Percentiles rank a stretch among this genome's conserved stretches.
Evolutionary conservation across 192 early-diverging fungal genomes (phyloP).

Genomic region (Fimicolochytrium jonesii): DNA sequence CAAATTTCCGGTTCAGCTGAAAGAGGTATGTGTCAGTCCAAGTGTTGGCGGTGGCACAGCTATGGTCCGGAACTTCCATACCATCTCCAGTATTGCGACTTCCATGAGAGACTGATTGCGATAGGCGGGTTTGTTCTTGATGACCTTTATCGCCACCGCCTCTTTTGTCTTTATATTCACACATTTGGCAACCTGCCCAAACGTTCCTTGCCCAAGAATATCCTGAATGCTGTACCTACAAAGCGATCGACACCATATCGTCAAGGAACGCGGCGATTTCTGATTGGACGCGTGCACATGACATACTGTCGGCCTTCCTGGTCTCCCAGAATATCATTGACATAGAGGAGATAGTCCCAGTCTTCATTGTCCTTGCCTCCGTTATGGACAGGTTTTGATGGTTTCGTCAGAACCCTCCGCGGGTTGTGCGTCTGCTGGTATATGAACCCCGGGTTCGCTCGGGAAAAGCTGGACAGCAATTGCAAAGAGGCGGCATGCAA

Average conservation of each 20-base stretch:
- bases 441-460: conserved; percentile 75
- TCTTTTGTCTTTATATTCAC: conserved; percentile 89
- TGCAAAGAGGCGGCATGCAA: conserved; percentile 20
- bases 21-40: not conserved
- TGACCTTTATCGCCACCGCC: conserved; percentile 91
- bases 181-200: conserved; percentile 98
- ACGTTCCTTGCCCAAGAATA: conserved; percentile 92
- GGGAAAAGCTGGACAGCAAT: conserved; percentile 68
- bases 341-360: conserved; percentile 93
- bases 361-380: conserved; percentile 94
- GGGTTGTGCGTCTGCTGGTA: conserved; percentile 80
- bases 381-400: conserved; percentile 83
- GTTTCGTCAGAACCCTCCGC: conserved; percentile 89
- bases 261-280: no score
- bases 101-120: conserved; percentile 98
- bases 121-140: conserved; percentile 97
- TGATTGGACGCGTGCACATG: not conserved
- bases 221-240: conserved; percentile 88
- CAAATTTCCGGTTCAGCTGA: conserved; percentile 85
- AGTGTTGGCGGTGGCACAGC: not conserved
- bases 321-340: conserved; percentile 93
- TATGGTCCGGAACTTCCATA: conserved; percentile 20
- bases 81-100: conserved; percentile 86
- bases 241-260: not conserved
- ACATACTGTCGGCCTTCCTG: conserved; percentile 80